phyloP scores from a whole-genome alignment of 331 rosid genomes.

The Rosa hybrid region DNA sequence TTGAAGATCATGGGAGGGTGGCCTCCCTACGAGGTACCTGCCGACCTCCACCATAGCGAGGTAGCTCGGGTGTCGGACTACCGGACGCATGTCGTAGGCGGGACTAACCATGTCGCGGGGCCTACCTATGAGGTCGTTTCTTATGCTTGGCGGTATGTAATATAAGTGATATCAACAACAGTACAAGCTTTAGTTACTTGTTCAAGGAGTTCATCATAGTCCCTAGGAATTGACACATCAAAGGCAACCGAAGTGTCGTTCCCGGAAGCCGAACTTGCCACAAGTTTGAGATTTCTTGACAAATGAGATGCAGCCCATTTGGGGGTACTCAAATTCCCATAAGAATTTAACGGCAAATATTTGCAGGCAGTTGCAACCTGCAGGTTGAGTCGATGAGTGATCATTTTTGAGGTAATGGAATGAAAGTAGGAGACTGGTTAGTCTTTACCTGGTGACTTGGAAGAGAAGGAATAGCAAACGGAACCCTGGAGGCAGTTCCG shows the following conservation, averaged over 20 bases:
- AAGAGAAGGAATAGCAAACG: conserved; percentile 42
- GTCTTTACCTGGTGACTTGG: conserved; percentile 40
- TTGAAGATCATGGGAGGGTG: too few species aligned
- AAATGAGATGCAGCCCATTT: conserved; percentile 23
- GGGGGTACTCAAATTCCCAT: conserved; percentile 28
- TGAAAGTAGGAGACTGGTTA: conserved; percentile 2
- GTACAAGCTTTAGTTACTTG: conserved; percentile 41
- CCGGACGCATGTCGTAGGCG: too few species aligned
- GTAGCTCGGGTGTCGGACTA: too few species aligned
- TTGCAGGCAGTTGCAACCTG: conserved; percentile 37
- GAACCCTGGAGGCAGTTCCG: conserved; percentile 31
- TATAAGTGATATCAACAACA: too few species aligned
- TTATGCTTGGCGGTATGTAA: too few species aligned
- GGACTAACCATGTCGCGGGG: too few species aligned
- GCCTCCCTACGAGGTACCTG: too few species aligned
- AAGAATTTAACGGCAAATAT: conserved; percentile 23
- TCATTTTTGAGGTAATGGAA: neutral
- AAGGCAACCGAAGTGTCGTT: conserved; percentile 44
- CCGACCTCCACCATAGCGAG: too few species aligned
- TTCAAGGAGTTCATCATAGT: conserved; percentile 78
- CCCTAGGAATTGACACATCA: conserved; percentile 66
- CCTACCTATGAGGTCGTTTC: too few species aligned
- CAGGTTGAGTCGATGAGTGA: conserved; percentile 22
- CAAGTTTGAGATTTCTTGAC: conserved; percentile 20
- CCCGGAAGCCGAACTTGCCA: conserved; percentile 42